Evolutionary conservation across 805 yeast genomes (phyloP).

Genomic region (Scheffersomyces ergatensis): DNA sequence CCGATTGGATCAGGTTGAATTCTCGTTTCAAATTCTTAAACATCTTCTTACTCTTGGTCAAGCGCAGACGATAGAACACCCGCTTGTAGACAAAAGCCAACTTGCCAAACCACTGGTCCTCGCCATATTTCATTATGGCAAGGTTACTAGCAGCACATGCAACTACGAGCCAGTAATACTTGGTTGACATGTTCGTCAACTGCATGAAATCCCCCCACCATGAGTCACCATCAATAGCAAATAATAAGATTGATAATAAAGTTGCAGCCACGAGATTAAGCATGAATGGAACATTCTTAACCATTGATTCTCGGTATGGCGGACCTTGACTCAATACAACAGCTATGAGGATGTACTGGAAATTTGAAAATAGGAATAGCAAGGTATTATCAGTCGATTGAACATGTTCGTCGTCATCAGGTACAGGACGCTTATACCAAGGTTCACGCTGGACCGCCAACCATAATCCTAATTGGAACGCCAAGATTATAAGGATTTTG

Average conservation of each 20-base stretch:
- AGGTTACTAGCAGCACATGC: constrained; percentile 49
- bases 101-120: constrained; percentile 39
- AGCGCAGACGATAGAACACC: constrained; percentile 18
- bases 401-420: constrained; percentile 74
- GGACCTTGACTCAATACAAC: constrained; percentile 86
- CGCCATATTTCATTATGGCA: constrained; percentile 43
- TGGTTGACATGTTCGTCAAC: constrained; percentile 55
- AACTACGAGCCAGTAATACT: constrained; percentile 53
- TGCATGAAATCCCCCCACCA: constrained; percentile 71
- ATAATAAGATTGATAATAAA: constrained; percentile 49
- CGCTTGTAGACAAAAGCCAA: constrained; percentile 41
- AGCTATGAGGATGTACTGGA: constrained; percentile 86
- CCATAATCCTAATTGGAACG: constrained; percentile 75
- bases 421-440: constrained; percentile 82
- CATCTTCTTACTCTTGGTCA: constrained; percentile 32
- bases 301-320: constrained; percentile 82
- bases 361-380: constrained; percentile 74
- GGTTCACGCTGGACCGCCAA: constrained; percentile 47
- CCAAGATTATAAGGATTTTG: constrained; percentile 60
- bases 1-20: constrained; percentile 7
- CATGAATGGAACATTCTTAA: constrained; percentile 69
- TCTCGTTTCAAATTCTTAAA: constrained; percentile 34
- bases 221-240: constrained; percentile 51
- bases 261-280: constrained; percentile 53
- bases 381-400: constrained; percentile 88